These are phyloP conservation scores for Rhytidhysteron rufulum DNA, from an alignment of 2,329 filamentous ascomycete species.

Conservation along the genomic window DNA sequence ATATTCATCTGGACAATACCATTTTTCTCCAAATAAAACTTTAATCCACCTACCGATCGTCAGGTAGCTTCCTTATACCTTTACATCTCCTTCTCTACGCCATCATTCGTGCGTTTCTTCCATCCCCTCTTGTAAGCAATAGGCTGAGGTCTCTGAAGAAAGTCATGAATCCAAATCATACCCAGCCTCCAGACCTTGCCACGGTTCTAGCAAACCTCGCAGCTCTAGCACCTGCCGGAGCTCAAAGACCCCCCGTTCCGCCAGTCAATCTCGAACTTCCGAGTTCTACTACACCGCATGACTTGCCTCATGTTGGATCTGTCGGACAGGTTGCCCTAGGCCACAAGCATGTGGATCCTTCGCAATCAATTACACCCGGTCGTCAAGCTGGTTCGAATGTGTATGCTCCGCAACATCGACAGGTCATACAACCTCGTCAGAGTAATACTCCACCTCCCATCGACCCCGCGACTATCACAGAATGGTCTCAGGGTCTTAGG, in stretches of 20 bases:
- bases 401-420: constrained; percentile 10
- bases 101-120: too few relatives aligned
- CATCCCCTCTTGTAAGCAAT: too few relatives aligned
- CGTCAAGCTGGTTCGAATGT: not conserved
- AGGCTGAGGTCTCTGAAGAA: too few relatives aligned
- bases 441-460: constrained; percentile 25
- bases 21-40: too few relatives aligned
- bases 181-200: constrained; percentile 26
- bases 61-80: too few relatives aligned
- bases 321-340: not conserved
- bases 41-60: too few relatives aligned
- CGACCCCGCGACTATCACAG: constrained; percentile 46
- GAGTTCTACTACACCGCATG: not conserved
- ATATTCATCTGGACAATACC: too few relatives aligned
- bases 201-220: constrained; percentile 33
- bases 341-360: not conserved
- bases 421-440: constrained; percentile 2
- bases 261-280: not conserved
- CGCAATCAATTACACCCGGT: not conserved
- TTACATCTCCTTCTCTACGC: too few relatives aligned
- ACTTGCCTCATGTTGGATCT: not conserved
- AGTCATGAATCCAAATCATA: constrained; percentile 28
- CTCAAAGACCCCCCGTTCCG: not conserved
- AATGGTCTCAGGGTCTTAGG: constrained; percentile 46
- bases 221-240: constrained; percentile 17